Conservation (phyloP, 192 early-diverging fungal species). For the Powellomyces hirtus region DNA sequence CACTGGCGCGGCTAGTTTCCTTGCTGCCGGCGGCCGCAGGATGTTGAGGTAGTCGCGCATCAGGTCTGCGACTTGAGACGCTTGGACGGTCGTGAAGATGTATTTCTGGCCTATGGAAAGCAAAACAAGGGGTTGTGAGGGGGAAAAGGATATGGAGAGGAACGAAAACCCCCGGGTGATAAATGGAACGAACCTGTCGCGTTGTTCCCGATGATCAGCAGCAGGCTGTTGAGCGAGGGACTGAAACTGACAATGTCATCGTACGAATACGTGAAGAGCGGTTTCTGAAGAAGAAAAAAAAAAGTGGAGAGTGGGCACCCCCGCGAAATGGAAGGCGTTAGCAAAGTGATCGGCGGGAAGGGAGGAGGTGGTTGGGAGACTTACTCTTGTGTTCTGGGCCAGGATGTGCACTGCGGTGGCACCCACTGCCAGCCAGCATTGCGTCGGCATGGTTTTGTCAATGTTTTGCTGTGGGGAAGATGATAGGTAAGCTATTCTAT, state of each 20-base stretch:
- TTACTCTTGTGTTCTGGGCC: constrained; percentile 34
- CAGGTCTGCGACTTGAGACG: constrained; percentile 36
- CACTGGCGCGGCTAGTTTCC: background rate
- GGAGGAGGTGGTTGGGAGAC: background rate
- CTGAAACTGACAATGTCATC: constrained; percentile 41
- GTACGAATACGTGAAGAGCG: constrained; percentile 36
- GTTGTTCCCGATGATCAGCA: constrained; percentile 42
- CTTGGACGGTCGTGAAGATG: constrained; percentile 43
- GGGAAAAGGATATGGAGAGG: too few species aligned
- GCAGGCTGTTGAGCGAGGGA: constrained; percentile 41
- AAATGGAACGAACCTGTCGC: constrained; percentile 29
- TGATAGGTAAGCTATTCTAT: too few species aligned
- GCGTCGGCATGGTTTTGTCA: constrained; percentile 40
- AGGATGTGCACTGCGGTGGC: constrained; percentile 40
- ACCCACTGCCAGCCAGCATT: constrained; percentile 47
- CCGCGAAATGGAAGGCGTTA: too few species aligned
- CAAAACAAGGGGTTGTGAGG: too few species aligned
- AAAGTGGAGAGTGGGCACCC: too few species aligned
- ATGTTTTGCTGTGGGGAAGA: constrained; percentile 40
- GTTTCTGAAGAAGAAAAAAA: constrained; percentile 19
- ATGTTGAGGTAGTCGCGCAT: constrained; percentile 43
- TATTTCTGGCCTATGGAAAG: constrained; percentile 40
- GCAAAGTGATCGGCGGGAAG: background rate
- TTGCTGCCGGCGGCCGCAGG: background rate
- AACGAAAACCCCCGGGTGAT: too few species aligned